A percentile compares a stretch with the other conserved stretches of the same genome.
Conservation (phyloP, 352 stramenopile species). For the Elongisporangium senticosum region DNA sequence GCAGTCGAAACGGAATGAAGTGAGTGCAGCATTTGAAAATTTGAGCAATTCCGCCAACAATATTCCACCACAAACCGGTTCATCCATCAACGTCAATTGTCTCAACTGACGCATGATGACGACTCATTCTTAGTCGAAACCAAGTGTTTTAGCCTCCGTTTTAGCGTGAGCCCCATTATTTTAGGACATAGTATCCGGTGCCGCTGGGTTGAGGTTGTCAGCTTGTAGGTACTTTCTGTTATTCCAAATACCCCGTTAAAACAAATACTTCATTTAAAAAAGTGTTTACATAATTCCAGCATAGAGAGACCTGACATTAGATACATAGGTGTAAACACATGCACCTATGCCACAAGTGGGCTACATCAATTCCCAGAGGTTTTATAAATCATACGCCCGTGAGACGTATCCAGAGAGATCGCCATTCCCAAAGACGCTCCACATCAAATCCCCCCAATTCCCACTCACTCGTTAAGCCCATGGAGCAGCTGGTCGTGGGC, state of each 20-base stretch:
- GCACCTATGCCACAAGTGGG: neutral
- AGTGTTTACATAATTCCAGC: no score
- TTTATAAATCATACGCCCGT: neutral
- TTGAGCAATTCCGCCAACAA: no score
- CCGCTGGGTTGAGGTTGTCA: neutral
- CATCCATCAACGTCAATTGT: no score
- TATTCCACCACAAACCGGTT: no score
- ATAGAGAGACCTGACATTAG: neutral
- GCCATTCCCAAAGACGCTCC: neutral
- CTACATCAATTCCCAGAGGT: neutral
- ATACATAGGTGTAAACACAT: neutral
- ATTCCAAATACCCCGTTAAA: neutral
- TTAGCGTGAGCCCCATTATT: neutral
- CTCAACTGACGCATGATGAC: no score
- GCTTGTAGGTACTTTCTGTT: neutral
- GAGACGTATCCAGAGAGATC: neutral
- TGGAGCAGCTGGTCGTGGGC: conserved; percentile 34
- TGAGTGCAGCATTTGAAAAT: neutral
- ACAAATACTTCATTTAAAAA: neutral
- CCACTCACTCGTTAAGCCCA: neutral
- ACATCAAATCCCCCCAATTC: neutral
- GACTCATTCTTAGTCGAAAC: neutral
- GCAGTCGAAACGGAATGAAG: neutral
- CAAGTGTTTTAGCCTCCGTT: no score
- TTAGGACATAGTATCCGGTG: neutral